Evolutionary conservation across 495 filamentous ascomycete species (phyloP).

Genomic region (Aspergillus biplanus): DNA sequence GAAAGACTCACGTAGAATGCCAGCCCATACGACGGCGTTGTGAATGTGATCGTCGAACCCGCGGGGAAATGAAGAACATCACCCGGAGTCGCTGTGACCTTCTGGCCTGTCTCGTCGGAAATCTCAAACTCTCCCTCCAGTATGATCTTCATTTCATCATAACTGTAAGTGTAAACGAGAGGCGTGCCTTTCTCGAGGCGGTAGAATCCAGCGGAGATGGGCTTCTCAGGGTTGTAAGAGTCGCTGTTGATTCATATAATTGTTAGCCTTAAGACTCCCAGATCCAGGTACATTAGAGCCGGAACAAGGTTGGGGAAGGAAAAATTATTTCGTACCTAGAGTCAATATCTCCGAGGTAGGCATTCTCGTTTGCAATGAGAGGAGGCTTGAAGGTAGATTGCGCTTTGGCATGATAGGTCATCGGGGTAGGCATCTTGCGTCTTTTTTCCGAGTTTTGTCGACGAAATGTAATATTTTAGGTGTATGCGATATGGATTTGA

Average conservation of each 20-base stretch:
- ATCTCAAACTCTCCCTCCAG: conserved; percentile 78
- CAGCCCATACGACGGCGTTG: conserved; percentile 68
- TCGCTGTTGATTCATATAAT: conserved; percentile 43
- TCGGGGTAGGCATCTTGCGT: conserved; percentile 36
- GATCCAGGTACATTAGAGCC: background rate
- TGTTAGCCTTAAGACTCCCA: background rate
- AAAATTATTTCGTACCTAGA: conserved; percentile 49
- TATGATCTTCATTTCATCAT: conserved; percentile 83
- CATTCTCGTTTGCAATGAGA: conserved; percentile 75
- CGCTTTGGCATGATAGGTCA: conserved; percentile 60
- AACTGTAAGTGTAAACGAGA: conserved; percentile 74
- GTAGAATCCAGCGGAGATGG: conserved; percentile 73
- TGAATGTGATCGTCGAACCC: conserved; percentile 77
- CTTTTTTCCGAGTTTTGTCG: background rate
- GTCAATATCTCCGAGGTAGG: conserved; percentile 68
- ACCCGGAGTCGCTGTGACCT: conserved; percentile 66
- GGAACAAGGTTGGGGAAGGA: background rate
- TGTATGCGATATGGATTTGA: background rate
- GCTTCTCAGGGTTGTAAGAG: conserved; percentile 60
- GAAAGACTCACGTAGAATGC: conserved; percentile 61
- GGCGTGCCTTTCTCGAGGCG: conserved; percentile 74
- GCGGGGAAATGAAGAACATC: conserved; percentile 82
- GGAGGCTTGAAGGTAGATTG: conserved; percentile 70
- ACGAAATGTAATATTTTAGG: background rate
- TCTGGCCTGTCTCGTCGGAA: conserved; percentile 69